Evolutionary conservation across 2,329 filamentous ascomycete genomes (phyloP).

Genomic region (Pseudogymnoascus sp.): DNA sequence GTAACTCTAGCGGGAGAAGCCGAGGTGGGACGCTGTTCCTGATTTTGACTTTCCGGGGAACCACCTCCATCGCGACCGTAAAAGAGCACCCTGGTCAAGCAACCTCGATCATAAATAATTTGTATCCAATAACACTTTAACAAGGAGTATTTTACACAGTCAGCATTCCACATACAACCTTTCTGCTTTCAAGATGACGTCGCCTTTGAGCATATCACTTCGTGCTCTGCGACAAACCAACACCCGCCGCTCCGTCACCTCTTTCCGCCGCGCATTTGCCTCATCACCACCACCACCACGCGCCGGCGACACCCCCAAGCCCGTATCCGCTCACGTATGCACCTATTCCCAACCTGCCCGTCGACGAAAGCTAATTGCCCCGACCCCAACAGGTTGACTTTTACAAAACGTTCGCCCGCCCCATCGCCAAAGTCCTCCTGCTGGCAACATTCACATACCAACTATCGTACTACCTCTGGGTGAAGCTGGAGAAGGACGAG

Average conservation of each 20-base stretch:
- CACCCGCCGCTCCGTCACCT: neutral
- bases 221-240: neutral
- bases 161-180: neutral
- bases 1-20: slow-evolving; percentile 2
- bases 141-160: neutral
- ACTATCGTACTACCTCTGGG: slow-evolving; percentile 65
- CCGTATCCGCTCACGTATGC: slow-evolving; percentile 12
- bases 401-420: slow-evolving; percentile 66
- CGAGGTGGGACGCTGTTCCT: neutral
- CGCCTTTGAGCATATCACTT: neutral
- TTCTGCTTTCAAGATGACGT: neutral
- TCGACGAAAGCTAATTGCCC: neutral
- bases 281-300: slow-evolving; percentile 2
- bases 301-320: neutral
- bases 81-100: neutral
- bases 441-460: slow-evolving; percentile 73
- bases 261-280: neutral
- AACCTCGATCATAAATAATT: neutral
- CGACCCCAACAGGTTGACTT: slow-evolving; percentile 47
- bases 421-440: slow-evolving; percentile 64
- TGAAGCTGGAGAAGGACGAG: slow-evolving; percentile 66
- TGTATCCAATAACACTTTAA: neutral
- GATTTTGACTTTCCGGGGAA: slow-evolving; percentile 5
- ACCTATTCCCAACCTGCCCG: neutral
- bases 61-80: neutral